Conservation (phyloP, 768 basidiomycete genomes). For the Tricholoma furcatifolium region DNA sequence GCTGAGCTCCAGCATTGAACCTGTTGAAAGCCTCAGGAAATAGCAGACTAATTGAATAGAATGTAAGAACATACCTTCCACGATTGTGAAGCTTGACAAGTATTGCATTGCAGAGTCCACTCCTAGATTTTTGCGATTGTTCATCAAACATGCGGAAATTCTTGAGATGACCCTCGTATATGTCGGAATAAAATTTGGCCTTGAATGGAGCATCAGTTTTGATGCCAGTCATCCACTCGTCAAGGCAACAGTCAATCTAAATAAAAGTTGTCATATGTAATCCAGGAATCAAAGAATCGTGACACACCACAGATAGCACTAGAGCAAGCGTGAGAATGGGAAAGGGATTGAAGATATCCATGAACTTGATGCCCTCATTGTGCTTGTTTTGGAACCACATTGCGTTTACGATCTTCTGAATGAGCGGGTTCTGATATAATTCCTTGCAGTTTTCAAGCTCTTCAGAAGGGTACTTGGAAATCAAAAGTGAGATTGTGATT, state of each 20-base stretch:
- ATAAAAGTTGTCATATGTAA: too few species aligned
- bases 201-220: background rate
- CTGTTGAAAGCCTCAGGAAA: background rate
- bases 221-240: constrained; percentile 20
- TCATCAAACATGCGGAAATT: too few species aligned
- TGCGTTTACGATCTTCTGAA: background rate
- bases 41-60: too few species aligned
- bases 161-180: constrained; percentile 16
- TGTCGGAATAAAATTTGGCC: constrained; percentile 12
- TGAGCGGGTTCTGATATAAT: background rate
- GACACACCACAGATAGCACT: background rate
- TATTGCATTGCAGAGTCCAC: background rate
- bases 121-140: constrained; percentile 4
- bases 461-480: too few species aligned
- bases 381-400: background rate
- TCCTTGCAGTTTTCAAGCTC: background rate
- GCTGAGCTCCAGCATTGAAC: constrained; percentile 2
- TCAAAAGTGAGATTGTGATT: too few species aligned
- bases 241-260: constrained; percentile 21
- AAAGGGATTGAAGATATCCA: background rate
- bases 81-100: background rate
- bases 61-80: background rate
- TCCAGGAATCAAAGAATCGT: too few species aligned
- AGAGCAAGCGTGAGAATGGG: background rate
- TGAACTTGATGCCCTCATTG: background rate